Evolutionary conservation across 495 filamentous ascomycete genomes (phyloP), one percentile per base, ranked within the genome.

Genomic region (Ascodesmis nigricans): DNA sequence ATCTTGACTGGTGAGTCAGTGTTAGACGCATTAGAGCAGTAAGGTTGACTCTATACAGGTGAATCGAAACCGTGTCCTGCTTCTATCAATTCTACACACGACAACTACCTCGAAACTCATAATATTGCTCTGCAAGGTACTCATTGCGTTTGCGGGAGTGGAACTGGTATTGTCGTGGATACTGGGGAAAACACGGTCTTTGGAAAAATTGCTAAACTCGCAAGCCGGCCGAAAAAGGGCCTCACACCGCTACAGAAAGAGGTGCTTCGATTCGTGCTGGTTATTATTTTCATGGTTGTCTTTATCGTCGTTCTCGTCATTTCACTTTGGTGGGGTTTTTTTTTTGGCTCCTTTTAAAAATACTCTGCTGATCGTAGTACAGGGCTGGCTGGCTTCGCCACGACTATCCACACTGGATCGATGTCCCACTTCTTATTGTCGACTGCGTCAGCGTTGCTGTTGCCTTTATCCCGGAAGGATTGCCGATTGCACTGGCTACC

Each of bases 61-160:
- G 71, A 77, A 55, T 68, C 72, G 3, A 56, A 66, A 14, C 71
- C 72, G 22, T 52, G 77, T 11, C 56, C 59, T 5, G 73, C 67
- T 3, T 57, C 64, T 2, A 62, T 67, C 5, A 62, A 78, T 3
- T 58, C 53, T 5, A 74, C 67, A 0, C 71, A 78, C 31, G 53
- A 59, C 15, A 80, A 80, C 49, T 79, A 75, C 43, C 65, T 82
- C 19, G 75, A 79, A 48, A 76, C 73, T 13, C 62, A 62, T 15
- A 73, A 69, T 40, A 72, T 80, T 29, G 75, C 71, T n/a, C 50
- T 82, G 15, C 70, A 73, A 56, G 74, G 75, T 20, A 78, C 71
- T 1, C 63, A 69, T 33, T 75, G 72, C 36, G 65, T 71, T 3
- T 69, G 65, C 15, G 76, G 74, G 1, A 71, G 58, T 36, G 69